Conservation (phyloP, 1,139 yeast genomes). For the Kodamaea sp. region DNA sequence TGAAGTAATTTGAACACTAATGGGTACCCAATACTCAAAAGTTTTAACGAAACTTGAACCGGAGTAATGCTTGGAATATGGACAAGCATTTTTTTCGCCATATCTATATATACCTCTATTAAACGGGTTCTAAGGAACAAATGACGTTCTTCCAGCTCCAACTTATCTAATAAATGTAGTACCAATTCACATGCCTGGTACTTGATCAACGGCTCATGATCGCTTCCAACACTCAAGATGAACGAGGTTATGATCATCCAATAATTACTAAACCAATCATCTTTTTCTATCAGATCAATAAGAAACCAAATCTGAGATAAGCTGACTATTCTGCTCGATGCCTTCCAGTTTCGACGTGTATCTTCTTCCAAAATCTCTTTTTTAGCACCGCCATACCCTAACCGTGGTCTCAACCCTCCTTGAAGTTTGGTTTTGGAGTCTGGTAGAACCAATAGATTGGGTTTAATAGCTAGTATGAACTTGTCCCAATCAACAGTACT, state of each 20-base stretch:
- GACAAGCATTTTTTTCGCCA: slow-evolving; percentile 35
- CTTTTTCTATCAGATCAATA: slow-evolving; percentile 16
- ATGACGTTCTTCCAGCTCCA: slow-evolving; percentile 12
- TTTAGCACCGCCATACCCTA: slow-evolving; percentile 26
- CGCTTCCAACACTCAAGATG: slow-evolving; percentile 48
- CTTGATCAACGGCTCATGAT: slow-evolving; percentile 44
- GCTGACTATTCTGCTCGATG: slow-evolving; percentile 18
- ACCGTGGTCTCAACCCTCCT: slow-evolving; percentile 26
- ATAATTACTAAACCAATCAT: slow-evolving; percentile 18
- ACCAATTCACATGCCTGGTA: slow-evolving; percentile 40
- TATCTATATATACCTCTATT: slow-evolving; percentile 37
- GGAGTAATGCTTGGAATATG: slow-evolving; percentile 48
- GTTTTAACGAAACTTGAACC: slow-evolving; percentile 18
- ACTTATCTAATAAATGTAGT: slow-evolving; percentile 4
- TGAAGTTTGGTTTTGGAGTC: slow-evolving; percentile 7
- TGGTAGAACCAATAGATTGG: slow-evolving; percentile 6
- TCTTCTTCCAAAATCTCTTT: slow-evolving; percentile 22
- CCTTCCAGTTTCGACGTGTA: slow-evolving; percentile 31
- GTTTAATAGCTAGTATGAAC: slow-evolving; percentile 5
- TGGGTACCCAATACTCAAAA: slow-evolving; percentile 27
- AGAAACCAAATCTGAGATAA: slow-evolving; percentile 31
- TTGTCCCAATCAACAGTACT: slow-evolving; percentile 7
- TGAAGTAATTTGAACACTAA: slow-evolving; percentile 13
- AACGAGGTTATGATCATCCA: slow-evolving; percentile 52
- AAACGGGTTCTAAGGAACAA: slow-evolving; percentile 38